Base-by-base conservation (phyloP, 1,284 basidiomycete genomes). In the Puccinia triticina region DNA sequence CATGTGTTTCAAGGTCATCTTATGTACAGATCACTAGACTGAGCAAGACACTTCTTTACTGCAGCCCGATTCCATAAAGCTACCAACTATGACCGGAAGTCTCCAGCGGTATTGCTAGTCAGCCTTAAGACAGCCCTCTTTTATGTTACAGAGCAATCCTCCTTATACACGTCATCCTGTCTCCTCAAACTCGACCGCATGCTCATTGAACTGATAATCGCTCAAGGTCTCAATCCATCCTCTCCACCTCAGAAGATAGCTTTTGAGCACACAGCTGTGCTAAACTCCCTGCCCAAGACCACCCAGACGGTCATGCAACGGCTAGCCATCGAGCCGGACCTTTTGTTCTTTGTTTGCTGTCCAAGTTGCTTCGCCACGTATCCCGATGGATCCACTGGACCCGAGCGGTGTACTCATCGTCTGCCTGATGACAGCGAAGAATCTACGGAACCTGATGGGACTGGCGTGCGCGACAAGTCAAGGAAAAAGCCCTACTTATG, bases 271-370 rank as follows among this genome's bases (percentile, higher is more conserved):
- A 26, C 14, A 8, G 2, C 40, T 11, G 21, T 53, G 26, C 32
- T 53, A 10, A 21, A 74, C 5, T 10, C 50, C 21, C 18, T 74
- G 2, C 50, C 72, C 46, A 0, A 5, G 1, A 34, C 29, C 32
- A 55, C 34, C n/a, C 48, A 16, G 10, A 21, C 11, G 8, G n/a
- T 57, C 4, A 23, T 74, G 1, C 29, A 10, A 48, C 34, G 32
- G 14, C 26, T 74, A 0, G 23, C 26, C 1, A 74, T 74, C 21
- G 46, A 74, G 2, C 72, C 72, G 14, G 0, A 50, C 16, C 48
- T 74, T 5, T 55, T 34, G 1, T 74, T 29, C 32, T 23, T 74
- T 29, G 34, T 55, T 7, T 74, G 72, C 32, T 74, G 72, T 32
- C 23, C 50, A 1, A 14, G 14, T 14, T 74, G 72, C 32, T 74